Conservation (phyloP, 2,329 filamentous ascomycete genomes). For the Arthrobotrys entomopaga region DNA sequence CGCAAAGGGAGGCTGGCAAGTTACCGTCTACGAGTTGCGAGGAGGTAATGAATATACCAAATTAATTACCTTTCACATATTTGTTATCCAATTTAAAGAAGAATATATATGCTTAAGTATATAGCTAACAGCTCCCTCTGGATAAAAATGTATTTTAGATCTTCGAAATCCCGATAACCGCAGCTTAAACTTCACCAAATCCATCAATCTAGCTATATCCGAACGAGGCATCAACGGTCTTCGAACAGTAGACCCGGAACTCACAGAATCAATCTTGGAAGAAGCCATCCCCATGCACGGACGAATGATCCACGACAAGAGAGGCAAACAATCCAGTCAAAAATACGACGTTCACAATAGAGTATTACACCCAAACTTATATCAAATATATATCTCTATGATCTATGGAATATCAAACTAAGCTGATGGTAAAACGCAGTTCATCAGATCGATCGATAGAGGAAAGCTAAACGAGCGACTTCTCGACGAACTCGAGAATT, state of each 20-base stretch:
- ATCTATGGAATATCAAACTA: background rate
- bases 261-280: slow-evolving; percentile 74
- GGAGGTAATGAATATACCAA: no score
- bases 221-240: slow-evolving; percentile 93
- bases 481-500: slow-evolving; percentile 81
- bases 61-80: no score
- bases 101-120: background rate
- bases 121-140: no score
- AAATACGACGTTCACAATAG: slow-evolving; percentile 88
- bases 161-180: slow-evolving; percentile 82
- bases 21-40: slow-evolving; percentile 93
- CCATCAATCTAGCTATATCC: slow-evolving; percentile 96
- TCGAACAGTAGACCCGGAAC: slow-evolving; percentile 68
- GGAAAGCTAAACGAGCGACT: slow-evolving; percentile 83
- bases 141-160: slow-evolving; percentile 69
- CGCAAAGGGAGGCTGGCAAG: slow-evolving; percentile 83
- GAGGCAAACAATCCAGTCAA: slow-evolving; percentile 73
- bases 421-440: slow-evolving; percentile 64
- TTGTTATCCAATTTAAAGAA: no score
- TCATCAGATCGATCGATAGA: slow-evolving; percentile 86
- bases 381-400: slow-evolving; percentile 59
- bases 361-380: slow-evolving; percentile 66
- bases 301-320: slow-evolving; percentile 88
- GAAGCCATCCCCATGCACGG: slow-evolving; percentile 92
- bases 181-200: slow-evolving; percentile 94